Conservation (phyloP, 768 basidiomycete species). For the Phlebiopsis flavidoalba region DNA sequence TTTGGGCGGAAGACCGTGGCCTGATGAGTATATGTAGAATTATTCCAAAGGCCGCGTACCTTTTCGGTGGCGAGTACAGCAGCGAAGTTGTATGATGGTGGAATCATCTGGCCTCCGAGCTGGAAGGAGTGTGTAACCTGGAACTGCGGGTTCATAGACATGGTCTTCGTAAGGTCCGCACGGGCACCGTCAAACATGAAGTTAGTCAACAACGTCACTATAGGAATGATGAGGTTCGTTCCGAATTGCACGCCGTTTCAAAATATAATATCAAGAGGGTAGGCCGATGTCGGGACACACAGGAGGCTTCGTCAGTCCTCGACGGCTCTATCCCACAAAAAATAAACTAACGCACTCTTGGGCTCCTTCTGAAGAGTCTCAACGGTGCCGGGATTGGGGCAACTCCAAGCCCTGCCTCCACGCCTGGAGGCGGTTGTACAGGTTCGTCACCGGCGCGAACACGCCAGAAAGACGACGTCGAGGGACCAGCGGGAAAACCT, state of each 20-base stretch:
- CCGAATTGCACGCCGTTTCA: neutral
- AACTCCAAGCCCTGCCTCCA: constrained; percentile 82
- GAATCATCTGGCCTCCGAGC: constrained; percentile 77
- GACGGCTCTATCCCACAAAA: neutral
- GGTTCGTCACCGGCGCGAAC: constrained; percentile 53
- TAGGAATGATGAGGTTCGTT: neutral
- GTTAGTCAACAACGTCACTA: constrained; percentile 89
- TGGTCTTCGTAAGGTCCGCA: constrained; percentile 90
- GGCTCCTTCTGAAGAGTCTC: constrained; percentile 94
- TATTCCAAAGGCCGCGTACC: constrained; percentile 35
- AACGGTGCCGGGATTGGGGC: constrained; percentile 83
- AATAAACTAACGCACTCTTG: constrained; percentile 53
- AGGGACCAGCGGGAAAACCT: constrained; percentile 8
- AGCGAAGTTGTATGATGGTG: constrained; percentile 91
- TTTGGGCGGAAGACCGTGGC: neutral
- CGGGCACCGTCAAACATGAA: constrained; percentile 97
- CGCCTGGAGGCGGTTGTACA: constrained; percentile 67
- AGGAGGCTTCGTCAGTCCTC: neutral
- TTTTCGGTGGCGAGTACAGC: constrained; percentile 84
- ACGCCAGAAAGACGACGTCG: constrained; percentile 7
- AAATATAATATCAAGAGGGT: neutral
- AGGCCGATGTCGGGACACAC: neutral
- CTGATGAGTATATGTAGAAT: constrained; percentile 14
- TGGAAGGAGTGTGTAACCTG: constrained; percentile 97
- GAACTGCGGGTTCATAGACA: constrained; percentile 93